Conservation (phyloP, 139 green algal genomes). For the Chlamydomonas incerta region DNA sequence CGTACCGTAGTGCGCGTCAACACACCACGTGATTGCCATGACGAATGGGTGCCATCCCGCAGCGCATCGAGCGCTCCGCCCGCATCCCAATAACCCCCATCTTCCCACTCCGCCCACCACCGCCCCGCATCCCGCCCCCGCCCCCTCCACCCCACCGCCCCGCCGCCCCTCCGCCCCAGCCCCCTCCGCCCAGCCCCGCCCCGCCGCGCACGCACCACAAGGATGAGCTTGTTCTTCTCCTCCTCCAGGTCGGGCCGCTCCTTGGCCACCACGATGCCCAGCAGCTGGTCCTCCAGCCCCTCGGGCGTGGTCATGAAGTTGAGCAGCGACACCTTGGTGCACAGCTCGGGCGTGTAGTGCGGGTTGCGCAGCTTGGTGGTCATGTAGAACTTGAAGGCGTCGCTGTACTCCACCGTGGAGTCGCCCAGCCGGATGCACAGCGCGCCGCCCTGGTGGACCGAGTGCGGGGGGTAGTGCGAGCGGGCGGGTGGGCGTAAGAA, state of each 20-base stretch:
- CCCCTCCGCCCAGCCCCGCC: not conserved
- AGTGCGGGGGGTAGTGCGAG: no score
- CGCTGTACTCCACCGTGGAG: conserved; percentile 80
- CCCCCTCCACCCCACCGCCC: no score
- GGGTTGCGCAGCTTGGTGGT: conserved; percentile 91
- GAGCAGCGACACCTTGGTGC: conserved; percentile 84
- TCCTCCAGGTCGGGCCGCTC: conserved; percentile 88
- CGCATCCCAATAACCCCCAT: no score
- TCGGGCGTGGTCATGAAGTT: conserved; percentile 90
- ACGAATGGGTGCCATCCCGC: no score
- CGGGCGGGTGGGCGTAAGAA: no score
- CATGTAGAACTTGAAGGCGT: conserved; percentile 90
- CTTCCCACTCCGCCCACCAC: no score
- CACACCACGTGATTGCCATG: no score
- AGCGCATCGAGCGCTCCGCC: no score
- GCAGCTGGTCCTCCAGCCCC: conserved; percentile 85
- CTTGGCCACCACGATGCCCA: conserved; percentile 79
- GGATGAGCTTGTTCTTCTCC: conserved; percentile 84
- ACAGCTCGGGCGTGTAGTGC: conserved; percentile 87
- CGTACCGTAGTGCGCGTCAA: not conserved
- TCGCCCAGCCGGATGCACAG: conserved; percentile 85
- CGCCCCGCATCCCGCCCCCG: no score
- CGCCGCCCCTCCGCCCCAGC: no score
- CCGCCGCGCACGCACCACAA: conserved; percentile 43
- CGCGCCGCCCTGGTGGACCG: conserved; percentile 47